Evolutionary conservation across 2,329 filamentous ascomycete species (phyloP), one percentile per base, ranked within the genome.

Genomic region (Cryphonectria japonica): DNA sequence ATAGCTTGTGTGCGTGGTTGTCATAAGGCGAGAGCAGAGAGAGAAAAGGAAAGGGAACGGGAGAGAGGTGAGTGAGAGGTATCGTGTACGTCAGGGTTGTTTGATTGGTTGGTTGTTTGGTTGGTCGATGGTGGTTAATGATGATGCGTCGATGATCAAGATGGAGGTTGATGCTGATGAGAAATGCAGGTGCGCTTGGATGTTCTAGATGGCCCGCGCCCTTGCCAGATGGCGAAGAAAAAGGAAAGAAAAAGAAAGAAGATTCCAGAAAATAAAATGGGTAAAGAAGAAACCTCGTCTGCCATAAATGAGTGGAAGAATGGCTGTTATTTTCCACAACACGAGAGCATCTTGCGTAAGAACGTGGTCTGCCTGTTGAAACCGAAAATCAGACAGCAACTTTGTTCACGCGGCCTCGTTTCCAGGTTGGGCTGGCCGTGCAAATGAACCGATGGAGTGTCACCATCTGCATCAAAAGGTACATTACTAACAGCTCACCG

Each of bases 401-500:
- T n/a, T 11, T 57, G 43, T 64, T 41, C 65, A 41, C 67, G 59
- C 67, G 67, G 67, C 59, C 67, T 29, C 46, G 52, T 43, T 67
- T 7, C 43, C 13, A 14, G 8, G 34, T 37, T 60, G 29, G 39
- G 64, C 64, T 66, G 26, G 63, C 43, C 64, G 11, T 37, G 34
- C 3, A 22, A 9, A n/a, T 50, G 46, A 22, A 5, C n/a, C 22
- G 46, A 50, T n/a, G 46, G 19, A 50, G 22, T 50, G 46, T 50
- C 46, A 50, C 46, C 46, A 50, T 19, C 2, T 50, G 1, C 19
- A n/a, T 9, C 46, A n/a, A 50, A n/a, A 2, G 26, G 46, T 50
- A 50, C 46, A 50, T 26, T 8, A 39, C 60, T 66, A 67, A 67
- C 66, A 60, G 29, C 8, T 1, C 2, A 29, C 54, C 54, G 2